Conservation (phyloP, 2,329 filamentous ascomycete species). For the Colletotrichum sp. region DNA sequence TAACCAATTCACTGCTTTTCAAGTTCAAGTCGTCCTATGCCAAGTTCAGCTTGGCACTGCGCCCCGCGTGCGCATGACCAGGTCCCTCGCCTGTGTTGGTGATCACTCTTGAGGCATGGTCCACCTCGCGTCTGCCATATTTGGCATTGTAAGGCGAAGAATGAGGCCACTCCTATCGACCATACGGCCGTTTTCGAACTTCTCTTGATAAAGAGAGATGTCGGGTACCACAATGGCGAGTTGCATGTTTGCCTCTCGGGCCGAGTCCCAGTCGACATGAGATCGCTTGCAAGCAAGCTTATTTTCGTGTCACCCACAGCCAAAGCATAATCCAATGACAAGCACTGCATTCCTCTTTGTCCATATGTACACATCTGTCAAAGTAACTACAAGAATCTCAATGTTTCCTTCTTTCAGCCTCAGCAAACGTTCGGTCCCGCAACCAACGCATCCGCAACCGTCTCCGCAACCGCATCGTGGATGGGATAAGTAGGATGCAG, state of each 20-base stretch:
- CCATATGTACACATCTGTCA: background rate
- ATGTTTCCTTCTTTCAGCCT: background rate
- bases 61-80: too few relatives aligned
- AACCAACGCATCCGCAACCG: slow-evolving; percentile 44
- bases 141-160: too few relatives aligned
- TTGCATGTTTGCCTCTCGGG: background rate
- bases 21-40: too few relatives aligned
- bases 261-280: background rate
- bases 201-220: too few relatives aligned
- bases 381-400: background rate
- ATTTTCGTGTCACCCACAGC: background rate
- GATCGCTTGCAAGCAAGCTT: background rate
- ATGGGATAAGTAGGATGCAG: slow-evolving; percentile 69
- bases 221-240: background rate
- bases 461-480: slow-evolving; percentile 62
- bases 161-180: too few relatives aligned
- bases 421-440: slow-evolving; percentile 43
- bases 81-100: too few relatives aligned
- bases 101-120: too few relatives aligned
- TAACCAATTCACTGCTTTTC: too few relatives aligned
- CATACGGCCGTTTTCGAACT: too few relatives aligned
- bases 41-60: too few relatives aligned
- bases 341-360: background rate
- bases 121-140: too few relatives aligned
- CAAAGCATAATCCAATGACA: background rate